Conservation (phyloP, 805 yeast genomes). For the Starmerella potacharoeniae region DNA sequence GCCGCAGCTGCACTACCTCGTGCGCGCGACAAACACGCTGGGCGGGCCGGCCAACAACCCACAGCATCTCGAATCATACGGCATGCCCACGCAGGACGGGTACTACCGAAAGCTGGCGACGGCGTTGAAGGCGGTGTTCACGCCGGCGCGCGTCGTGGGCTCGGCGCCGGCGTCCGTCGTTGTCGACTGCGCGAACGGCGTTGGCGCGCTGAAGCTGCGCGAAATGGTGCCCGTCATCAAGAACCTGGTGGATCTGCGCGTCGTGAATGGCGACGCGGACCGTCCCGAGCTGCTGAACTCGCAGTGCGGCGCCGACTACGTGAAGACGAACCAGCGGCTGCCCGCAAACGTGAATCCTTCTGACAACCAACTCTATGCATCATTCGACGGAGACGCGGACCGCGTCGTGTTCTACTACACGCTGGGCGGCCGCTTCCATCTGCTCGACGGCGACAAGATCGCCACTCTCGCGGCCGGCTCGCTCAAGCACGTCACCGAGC, state of each 20-base stretch:
- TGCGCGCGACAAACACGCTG: constrained; percentile 57
- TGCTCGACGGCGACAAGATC: constrained; percentile 86
- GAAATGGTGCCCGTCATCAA: constrained; percentile 38
- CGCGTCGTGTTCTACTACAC: constrained; percentile 63
- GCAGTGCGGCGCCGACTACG: constrained; percentile 91
- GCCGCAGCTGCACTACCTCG: constrained; percentile 86
- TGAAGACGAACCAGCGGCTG: constrained; percentile 72
- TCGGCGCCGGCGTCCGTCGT: constrained; percentile 36
- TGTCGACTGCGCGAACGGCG: constrained; percentile 94
- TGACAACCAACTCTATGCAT: constrained; percentile 48
- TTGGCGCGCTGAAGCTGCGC: constrained; percentile 69
- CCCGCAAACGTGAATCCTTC: constrained; percentile 49
- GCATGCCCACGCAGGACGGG: constrained; percentile 51
- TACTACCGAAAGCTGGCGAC: constrained; percentile 54
- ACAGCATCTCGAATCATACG: constrained; percentile 36
- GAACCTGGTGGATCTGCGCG: constrained; percentile 33
- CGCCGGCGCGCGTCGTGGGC: constrained; percentile 18
- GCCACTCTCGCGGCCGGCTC: constrained; percentile 72
- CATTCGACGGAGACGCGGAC: constrained; percentile 97
- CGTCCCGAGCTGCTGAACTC: constrained; percentile 53
- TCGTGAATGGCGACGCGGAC: constrained; percentile 43
- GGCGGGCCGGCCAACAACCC: constrained; percentile 21
- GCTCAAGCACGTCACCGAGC: constrained; percentile 38
- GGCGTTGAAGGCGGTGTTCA: constrained; percentile 36
- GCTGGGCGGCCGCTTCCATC: constrained; percentile 28